These are phyloP conservation scores for Blastobotrys illinoisensis DNA, from an alignment of 1,139 yeast species.

Conservation along the genomic window DNA sequence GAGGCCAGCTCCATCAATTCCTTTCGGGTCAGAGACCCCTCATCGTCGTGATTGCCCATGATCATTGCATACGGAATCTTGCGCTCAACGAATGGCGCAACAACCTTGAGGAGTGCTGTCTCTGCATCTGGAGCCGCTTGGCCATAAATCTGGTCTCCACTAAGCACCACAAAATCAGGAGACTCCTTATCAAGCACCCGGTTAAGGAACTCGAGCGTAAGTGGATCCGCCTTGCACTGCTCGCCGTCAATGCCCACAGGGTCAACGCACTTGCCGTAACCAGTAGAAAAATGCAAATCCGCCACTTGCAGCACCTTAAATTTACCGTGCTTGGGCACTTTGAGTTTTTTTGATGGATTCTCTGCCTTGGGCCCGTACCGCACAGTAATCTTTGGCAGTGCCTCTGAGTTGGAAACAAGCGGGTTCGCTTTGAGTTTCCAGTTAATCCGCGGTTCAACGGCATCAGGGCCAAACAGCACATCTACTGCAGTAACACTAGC, in stretches of 20 bases:
- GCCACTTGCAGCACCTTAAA: conserved; percentile 82
- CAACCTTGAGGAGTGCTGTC: conserved; percentile 68
- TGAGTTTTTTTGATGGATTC: conserved; percentile 25
- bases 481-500: conserved; percentile 47
- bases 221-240: conserved; percentile 67
- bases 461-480: conserved; percentile 64
- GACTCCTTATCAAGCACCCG: conserved; percentile 60
- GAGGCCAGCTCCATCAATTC: conserved; percentile 54
- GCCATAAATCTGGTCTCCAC: conserved; percentile 85
- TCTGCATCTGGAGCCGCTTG: conserved; percentile 68
- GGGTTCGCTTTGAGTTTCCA: conserved; percentile 49
- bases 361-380: conserved; percentile 32
- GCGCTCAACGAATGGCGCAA: conserved; percentile 61
- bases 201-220: conserved; percentile 58
- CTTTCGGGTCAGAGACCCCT: conserved; percentile 59
- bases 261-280: conserved; percentile 68
- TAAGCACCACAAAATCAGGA: conserved; percentile 75
- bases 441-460: conserved; percentile 68
- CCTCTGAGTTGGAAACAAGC: conserved; percentile 19
- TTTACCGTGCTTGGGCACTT: conserved; percentile 37
- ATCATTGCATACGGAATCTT: conserved; percentile 76
- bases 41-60: conserved; percentile 81
- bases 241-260: conserved; percentile 44
- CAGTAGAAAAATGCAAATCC: conserved; percentile 79
- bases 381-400: conserved; percentile 33